Base-by-base conservation (phyloP, 169 alveolate genomes). In the Ichthyophthirius multifiliis region DNA sequence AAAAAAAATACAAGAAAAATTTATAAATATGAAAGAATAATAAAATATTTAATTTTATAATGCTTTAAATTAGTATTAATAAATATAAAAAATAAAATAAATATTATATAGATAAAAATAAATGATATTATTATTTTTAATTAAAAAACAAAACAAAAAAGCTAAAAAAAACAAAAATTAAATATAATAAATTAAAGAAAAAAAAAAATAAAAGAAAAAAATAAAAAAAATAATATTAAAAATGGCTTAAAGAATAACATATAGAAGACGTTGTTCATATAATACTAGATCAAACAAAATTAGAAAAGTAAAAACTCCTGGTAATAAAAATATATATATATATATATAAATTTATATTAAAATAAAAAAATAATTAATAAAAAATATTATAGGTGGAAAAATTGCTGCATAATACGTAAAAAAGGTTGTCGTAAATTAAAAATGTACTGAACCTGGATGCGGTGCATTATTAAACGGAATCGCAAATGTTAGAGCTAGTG, bases 281-380 rank as follows among this genome's bases (percentile, higher is more conserved):
- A 92, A 93, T 86, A 96, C 98, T 76, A 88, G 88, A 47, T 95
- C 98, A 37, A 96, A 96, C 91, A 84, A 89, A 67, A 91, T 89
- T 87, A 88, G 93, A 80, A 86, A 92, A 44, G 97, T 96, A 76
- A 94, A 87, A 83, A 95, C 98, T 45, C 98, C 98, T 41, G 98
- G 98, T 76, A 77, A n/a, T n/a, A n/a, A n/a, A n/a, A n/a, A n/a
- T n/a, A n/a, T n/a, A n/a, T n/a, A n/a, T n/a, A n/a, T n/a, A n/a
- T n/a, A n/a, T n/a, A n/a, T n/a, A n/a, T n/a, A n/a, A n/a, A n/a
- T n/a, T n/a, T n/a, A n/a, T n/a, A n/a, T n/a, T n/a, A n/a, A n/a
- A n/a, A n/a, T n/a, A 55, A 55, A 55, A 27, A 9, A 27, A 55
- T 55, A 4, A 7, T 18, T 1, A 4, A 55, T 5, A 12, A 10